Evolutionary conservation across 1,284 basidiomycete genomes (phyloP), one percentile per base, ranked within the genome.

Genomic region (Neonothopanus nambi): DNA sequence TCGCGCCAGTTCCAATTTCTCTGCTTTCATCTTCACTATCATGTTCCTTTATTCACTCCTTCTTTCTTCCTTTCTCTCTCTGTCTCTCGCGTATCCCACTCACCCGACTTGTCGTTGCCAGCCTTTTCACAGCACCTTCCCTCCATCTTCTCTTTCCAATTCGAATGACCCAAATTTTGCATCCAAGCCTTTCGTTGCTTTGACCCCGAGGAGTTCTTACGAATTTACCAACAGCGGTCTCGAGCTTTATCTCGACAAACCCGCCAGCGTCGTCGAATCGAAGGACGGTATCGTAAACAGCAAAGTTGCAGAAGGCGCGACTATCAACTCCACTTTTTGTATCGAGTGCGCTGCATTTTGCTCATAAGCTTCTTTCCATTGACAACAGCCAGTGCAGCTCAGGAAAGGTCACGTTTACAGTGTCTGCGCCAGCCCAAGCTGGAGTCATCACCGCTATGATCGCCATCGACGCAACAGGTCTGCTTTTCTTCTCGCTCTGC

Each of bases 361-460:
- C 17, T 50, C 26, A 23, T 38, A 11, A 3, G 18, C 5, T 51
- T 21, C 5, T 35, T 21, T 28, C n/a, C 44, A 42, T 38, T 57
- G 12, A 48, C 41, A 15, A 2, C n/a, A 5, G 7, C 21, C 17
- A n/a, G 35, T 28, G 35, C 39, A 26, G 28, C 30, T 63, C 72
- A 44, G 74, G 73, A 3, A 71, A 67, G 43, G 69, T 73, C 6
- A 71, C 72, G 0, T 70, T 70, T 48, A 67, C 69, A 30, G 50
- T 76, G 11, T 54, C 60, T 24, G 68, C 67, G 0, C 70, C 75
- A 2, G 44, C 48, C 0, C 62, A 73, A 13, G 54, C 70, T 5
- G 75, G 75, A 7, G 66, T 68, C 1, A 70, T 78, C 28, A 69
- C 71, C 3, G 76, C 76, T 1, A 70, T 64, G 7, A 75, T 78